Base-by-base conservation (phyloP, 2,329 filamentous ascomycete genomes). In the Nigrospora oryzae region DNA sequence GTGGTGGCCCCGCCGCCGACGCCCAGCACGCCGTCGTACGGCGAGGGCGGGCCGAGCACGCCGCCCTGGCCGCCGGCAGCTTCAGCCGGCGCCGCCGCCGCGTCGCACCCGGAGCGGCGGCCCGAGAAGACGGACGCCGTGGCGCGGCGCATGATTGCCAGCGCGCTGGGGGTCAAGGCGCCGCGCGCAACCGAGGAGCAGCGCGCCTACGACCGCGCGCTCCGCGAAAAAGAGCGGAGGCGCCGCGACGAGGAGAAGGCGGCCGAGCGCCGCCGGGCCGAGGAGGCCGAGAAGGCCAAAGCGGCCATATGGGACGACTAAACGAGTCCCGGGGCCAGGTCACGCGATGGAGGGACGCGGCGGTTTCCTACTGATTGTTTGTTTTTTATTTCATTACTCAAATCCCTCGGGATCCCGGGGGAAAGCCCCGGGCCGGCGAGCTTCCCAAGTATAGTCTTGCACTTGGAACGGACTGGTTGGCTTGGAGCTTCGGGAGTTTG, bases 71-170 rank as follows among this genome's bases (percentile, higher is more conserved):
- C 37, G 42, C 40, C 37, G 37, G n/a, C 36, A 40, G 40, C 17
- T 36, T 40, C 33, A 37, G 28, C 43, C 42, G 40, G 32, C 38
- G 42, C 35, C 30, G 34, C 38, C 37, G 40, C 15, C 36, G 42
- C 17, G 14, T 38, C 17, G 34, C 44, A 17, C 33, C 37, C 41
- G 49, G 52, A 52, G 54, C 55, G 55, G 45, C 70, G 86, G 35
- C 91, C 89, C 0, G 90, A 95, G 66, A 98, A 95, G 72, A 94
- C 90, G 50, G 94, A 94, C 49, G 88, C 89, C 1, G 89, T 95
- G 35, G 93, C 93, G 5, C 79, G 86, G 49, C 75, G 93, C 47
- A 75, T 98, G 78, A 97, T 98, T 61, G 89, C 89, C 1, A 86
- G 86, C 4, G 89, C 87, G 1, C 68, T 97, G 52, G 93, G 93